phyloP scores from a whole-genome alignment of 495 filamentous ascomycete genomes.

The Aspergillus ellipticus region DNA sequence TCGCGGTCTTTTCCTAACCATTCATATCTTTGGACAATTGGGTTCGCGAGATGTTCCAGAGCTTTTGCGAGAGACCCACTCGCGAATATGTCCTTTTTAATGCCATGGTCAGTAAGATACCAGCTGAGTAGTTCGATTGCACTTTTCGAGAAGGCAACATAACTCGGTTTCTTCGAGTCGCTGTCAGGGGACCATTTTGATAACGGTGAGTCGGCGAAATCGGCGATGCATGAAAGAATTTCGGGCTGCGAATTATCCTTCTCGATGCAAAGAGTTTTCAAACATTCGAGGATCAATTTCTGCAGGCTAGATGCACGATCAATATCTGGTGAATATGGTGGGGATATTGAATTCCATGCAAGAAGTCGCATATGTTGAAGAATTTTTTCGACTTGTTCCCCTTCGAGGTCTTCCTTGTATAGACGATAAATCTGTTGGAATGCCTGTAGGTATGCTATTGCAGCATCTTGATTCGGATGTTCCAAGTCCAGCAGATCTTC shows the following conservation, averaged over 20 bases:
- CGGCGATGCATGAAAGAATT: slow-evolving; percentile 63
- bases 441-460: slow-evolving; percentile 72
- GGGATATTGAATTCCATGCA: slow-evolving; percentile 65
- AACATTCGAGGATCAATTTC: slow-evolving; percentile 63
- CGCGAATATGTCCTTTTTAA: slow-evolving; percentile 61
- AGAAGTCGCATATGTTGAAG: slow-evolving; percentile 55
- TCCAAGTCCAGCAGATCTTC: slow-evolving; percentile 43
- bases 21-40: slow-evolving; percentile 73
- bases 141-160: slow-evolving; percentile 78
- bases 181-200: slow-evolving; percentile 42
- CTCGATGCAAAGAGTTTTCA: slow-evolving; percentile 69
- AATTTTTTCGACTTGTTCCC: slow-evolving; percentile 53
- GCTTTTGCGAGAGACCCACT: slow-evolving; percentile 57
- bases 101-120: slow-evolving; percentile 59
- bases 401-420: slow-evolving; percentile 59
- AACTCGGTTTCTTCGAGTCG: slow-evolving; percentile 58
- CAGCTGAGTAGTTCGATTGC: slow-evolving; percentile 65
- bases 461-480: slow-evolving; percentile 66
- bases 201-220: slow-evolving; percentile 60
- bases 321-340: slow-evolving; percentile 76
- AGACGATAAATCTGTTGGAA: slow-evolving; percentile 78
- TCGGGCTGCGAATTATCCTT: slow-evolving; percentile 61
- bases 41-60: slow-evolving; percentile 59
- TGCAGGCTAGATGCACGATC: slow-evolving; percentile 81
- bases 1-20: slow-evolving; percentile 56